Evolutionary conservation across 139 green algal species (phyloP).

Genomic region (Ettlia oleoabundans): DNA sequence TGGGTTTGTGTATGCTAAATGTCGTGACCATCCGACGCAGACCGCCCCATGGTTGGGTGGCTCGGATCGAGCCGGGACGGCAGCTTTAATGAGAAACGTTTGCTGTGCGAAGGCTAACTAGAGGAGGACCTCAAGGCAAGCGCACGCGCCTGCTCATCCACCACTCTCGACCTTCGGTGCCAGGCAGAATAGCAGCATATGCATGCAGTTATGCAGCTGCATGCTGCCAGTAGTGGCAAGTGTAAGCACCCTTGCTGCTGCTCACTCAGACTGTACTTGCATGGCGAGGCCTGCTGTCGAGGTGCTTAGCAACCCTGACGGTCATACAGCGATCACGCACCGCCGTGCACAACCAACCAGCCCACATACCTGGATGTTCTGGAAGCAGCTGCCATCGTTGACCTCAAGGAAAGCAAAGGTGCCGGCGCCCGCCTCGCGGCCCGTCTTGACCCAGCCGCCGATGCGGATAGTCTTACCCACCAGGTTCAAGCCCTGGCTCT

Average conservation of each 20-base stretch:
- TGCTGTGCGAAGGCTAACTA: conserved; percentile 51
- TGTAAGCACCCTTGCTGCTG: too few relatives aligned
- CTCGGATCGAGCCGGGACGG: neutral
- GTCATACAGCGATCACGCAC: neutral
- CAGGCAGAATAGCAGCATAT: neutral
- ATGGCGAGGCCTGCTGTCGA: too few relatives aligned
- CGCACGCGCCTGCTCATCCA: conserved; percentile 12
- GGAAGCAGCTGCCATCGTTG: conserved; percentile 94
- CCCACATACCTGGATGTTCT: conserved; percentile 85
- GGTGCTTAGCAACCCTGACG: too few relatives aligned
- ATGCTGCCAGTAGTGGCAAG: too few relatives aligned
- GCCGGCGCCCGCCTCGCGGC: conserved; percentile 89
- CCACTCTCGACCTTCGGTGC: conserved; percentile 45
- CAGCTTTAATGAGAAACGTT: conserved; percentile 42
- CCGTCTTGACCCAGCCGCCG: conserved; percentile 99
- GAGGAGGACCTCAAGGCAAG: conserved; percentile 41
- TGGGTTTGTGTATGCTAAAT: neutral
- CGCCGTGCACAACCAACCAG: too few relatives aligned
- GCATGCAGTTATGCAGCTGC: neutral
- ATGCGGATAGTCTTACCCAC: conserved; percentile 81
- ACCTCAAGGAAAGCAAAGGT: conserved; percentile 97
- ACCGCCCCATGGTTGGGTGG: neutral
- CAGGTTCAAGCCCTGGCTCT: conserved; percentile 71
- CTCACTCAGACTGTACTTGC: too few relatives aligned
- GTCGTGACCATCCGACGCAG: neutral